Evolutionary conservation across 257 asterid species (phyloP), one percentile per base, ranked within the genome.

Genomic region (Craterostigma plantagineum): DNA sequence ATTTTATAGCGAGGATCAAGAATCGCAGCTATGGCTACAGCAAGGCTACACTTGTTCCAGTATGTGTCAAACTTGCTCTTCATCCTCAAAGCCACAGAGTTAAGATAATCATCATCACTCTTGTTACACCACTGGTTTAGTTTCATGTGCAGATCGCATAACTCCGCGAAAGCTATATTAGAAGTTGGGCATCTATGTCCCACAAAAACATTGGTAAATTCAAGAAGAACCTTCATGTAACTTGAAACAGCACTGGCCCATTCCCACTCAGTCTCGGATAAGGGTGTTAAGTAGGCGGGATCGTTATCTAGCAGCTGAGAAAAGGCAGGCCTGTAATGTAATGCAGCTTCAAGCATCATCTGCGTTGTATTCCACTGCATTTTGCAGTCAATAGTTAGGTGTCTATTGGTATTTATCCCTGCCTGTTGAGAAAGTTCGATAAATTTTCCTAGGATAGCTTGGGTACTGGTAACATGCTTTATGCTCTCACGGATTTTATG

Each of bases 1-100:
- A 81, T 73, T 67, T 87, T 87, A 70, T 69, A 87, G 57, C 95
- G 80, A 43, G 98, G 98, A 56, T 87, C 98, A 46, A 87, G 68
- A 41, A 79, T 64, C 9, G 85, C 85, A 30, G 95, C 92, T 60
- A 82, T 57, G 52, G 95, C 92, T 63, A 76, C 63, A 51, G 60
- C 54, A 60, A 70, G 65, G 63, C 78, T 69, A 63, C 94, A 81
- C 60, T 76, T 82, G 67, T 56, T 72, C 98, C 95, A 87, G 55
- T 71, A 82, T 35, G 42, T 59, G 35, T 87, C 98, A 45, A 87
- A 87, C 52, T 66, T 87, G 59, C 54, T 51, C 64, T 87, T 82
- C 81, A 82, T 79, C 63, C 74, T 82, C 62, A 61, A 43, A 41
- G 98, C 93, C 53, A 69, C 58, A 10, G 78, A 59, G 33, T 90